phyloP scores from a whole-genome alignment of 2,329 filamentous ascomycete genomes.

The Diaporthe longicolla region DNA sequence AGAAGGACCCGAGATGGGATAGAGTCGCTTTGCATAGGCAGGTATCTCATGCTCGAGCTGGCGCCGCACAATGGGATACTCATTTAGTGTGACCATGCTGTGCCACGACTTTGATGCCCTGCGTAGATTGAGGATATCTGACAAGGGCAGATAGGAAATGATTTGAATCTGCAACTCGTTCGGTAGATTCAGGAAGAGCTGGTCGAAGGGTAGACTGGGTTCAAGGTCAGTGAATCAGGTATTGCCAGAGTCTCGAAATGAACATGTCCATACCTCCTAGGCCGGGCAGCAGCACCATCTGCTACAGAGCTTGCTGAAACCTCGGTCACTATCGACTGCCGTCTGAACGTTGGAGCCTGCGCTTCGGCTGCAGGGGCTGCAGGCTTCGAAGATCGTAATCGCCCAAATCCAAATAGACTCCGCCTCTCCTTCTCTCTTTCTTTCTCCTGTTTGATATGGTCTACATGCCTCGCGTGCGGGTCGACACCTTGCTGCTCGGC shows the following conservation, averaged over 20 bases:
- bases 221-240: conserved; percentile 29
- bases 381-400: conserved; percentile 38
- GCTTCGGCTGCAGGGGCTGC: conserved; percentile 34
- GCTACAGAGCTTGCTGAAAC: conserved; percentile 42
- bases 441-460: conserved; percentile 48
- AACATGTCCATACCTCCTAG: conserved; percentile 54
- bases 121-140: conserved; percentile 72
- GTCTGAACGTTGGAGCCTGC: conserved; percentile 28
- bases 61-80: conserved; percentile 72
- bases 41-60: conserved; percentile 73
- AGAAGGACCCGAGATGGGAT: conserved; percentile 64
- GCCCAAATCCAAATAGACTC: conserved; percentile 40
- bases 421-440: conserved; percentile 40
- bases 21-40: conserved; percentile 71
- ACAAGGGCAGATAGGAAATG: conserved; percentile 71
- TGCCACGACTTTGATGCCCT: conserved; percentile 72
- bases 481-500: conserved; percentile 45
- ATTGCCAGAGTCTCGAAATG: not conserved
- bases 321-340: conserved; percentile 38
- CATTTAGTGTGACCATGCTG: conserved; percentile 71
- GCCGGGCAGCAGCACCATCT: conserved; percentile 39
- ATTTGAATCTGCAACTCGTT: conserved; percentile 75
- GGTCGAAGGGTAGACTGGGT: conserved; percentile 62
- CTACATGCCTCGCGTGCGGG: conserved; percentile 42
- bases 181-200: conserved; percentile 71